Conservation (phyloP, 495 filamentous ascomycete species). For the Xylaria telfairii region DNA sequence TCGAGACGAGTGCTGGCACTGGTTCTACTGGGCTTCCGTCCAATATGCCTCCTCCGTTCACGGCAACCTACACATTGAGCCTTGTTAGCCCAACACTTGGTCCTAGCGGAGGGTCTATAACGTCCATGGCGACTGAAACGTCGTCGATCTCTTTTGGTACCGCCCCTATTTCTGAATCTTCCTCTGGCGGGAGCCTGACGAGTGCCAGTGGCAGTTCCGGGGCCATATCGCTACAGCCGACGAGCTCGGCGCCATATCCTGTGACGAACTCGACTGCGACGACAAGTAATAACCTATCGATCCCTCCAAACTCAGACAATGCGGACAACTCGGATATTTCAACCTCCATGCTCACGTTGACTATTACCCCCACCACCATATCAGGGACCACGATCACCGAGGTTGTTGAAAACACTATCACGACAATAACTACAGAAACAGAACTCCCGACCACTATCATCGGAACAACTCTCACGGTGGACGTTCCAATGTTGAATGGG, state of each 20-base stretch:
- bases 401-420: constrained; percentile 21
- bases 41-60: not conserved
- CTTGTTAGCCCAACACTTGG: not conserved
- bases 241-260: constrained; percentile 25
- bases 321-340: constrained; percentile 2
- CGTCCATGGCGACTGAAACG: not conserved
- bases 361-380: constrained; percentile 11
- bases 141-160: constrained; percentile 15
- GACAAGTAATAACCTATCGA: not conserved
- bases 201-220: constrained; percentile 15
- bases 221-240: constrained; percentile 13
- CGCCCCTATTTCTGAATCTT: not conserved
- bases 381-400: constrained; percentile 10
- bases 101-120: constrained; percentile 1
- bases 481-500: constrained; percentile 4
- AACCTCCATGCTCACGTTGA: not conserved
- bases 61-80: not conserved
- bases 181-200: constrained; percentile 13
- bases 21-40: not conserved
- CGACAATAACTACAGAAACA: constrained; percentile 22
- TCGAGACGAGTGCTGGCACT: constrained; percentile 9
- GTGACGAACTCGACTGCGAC: constrained; percentile 21
- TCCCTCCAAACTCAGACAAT: not conserved
- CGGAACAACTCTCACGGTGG: constrained; percentile 8
- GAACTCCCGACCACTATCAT: constrained; percentile 12